A percentile compares a stretch with the other conserved stretches of the same genome.
Conservation (phyloP, 2,329 filamentous ascomycete genomes). For the Orbilia blumenaviensis region DNA sequence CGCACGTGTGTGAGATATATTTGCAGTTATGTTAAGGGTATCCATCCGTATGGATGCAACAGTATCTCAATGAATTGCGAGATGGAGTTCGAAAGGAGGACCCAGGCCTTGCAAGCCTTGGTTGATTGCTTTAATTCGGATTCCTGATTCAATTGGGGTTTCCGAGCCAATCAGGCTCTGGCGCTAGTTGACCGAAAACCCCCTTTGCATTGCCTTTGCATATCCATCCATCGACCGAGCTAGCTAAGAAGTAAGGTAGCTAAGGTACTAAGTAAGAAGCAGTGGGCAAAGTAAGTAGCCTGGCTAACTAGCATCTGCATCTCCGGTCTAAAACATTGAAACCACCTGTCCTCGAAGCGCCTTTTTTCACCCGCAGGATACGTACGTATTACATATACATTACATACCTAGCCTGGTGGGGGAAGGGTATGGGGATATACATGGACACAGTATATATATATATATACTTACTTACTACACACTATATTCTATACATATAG, state of each 20-base stretch:
- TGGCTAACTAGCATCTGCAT: too few relatives aligned
- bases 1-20: constrained; percentile 29
- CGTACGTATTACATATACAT: too few relatives aligned
- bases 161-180: not conserved
- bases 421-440: not conserved
- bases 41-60: not conserved
- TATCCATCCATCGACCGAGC: not conserved
- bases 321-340: constrained; percentile 9
- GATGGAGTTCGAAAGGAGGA: not conserved
- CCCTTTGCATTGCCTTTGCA: not conserved
- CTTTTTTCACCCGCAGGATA: too few relatives aligned
- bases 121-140: constrained; percentile 10
- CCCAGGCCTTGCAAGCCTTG: not conserved
- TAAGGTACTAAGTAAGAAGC: too few relatives aligned
- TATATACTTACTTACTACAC: too few relatives aligned
- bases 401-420: too few relatives aligned
- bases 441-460: not conserved
- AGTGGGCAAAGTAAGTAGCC: too few relatives aligned
- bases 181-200: not conserved
- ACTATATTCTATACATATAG: too few relatives aligned
- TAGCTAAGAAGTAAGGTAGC: too few relatives aligned
- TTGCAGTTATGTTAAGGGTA: not conserved
- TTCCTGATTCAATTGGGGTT: not conserved
- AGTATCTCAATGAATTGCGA: not conserved
- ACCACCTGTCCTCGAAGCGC: constrained; percentile 9